Evolutionary conservation across 164 flowering plant genomes (phyloP), one percentile per base, ranked within the genome.

Genomic region (Malania oleifera): DNA sequence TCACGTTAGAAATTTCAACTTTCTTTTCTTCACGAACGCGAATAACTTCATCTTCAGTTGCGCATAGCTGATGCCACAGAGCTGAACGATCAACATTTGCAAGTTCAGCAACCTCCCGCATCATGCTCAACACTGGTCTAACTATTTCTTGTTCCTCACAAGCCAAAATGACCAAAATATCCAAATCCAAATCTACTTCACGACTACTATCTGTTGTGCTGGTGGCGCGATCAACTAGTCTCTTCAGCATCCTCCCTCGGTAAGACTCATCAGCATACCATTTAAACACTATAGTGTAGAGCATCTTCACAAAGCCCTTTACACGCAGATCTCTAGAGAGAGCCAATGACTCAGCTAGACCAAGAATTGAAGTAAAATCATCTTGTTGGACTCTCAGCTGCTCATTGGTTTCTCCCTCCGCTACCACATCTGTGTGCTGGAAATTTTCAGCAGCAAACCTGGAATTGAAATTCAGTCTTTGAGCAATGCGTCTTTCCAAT

Each of bases 1-100:
- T 74, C 74, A 82, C 61, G 70, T 66, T 77, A 28, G 82, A 72
- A 29, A 69, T 39, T 64, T 91, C 97, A 22, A 67, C 71, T 76
- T 84, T 83, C 48, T 64, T 80, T 72, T 89, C 96, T 61, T 91
- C 96, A 69, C 89, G 90, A 52, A 75, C 41, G 22, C 84, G 82
- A 29, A 78, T 69, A 57, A 82, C 83, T 58, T 87, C 98, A 63
- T 91, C 96, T 77, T 89, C 96, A 72, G 78, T 85, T 17, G 90
- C 85, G 72, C 95, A 82, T 64, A 91, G 69, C 66, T 85, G 98
- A 80, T 95, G 93, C 99, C 96, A 91, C 67, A 95, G 90, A 31
- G 96, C 89, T 19, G 93, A 90, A 35, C 98, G 80, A 61, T 91
- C 91, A 69, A 85, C 87, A 81, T 82, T 89, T 46, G 99, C 96